Evolutionary conservation across 495 filamentous ascomycete genomes (phyloP).

Genomic region (Xylaria sp.): DNA sequence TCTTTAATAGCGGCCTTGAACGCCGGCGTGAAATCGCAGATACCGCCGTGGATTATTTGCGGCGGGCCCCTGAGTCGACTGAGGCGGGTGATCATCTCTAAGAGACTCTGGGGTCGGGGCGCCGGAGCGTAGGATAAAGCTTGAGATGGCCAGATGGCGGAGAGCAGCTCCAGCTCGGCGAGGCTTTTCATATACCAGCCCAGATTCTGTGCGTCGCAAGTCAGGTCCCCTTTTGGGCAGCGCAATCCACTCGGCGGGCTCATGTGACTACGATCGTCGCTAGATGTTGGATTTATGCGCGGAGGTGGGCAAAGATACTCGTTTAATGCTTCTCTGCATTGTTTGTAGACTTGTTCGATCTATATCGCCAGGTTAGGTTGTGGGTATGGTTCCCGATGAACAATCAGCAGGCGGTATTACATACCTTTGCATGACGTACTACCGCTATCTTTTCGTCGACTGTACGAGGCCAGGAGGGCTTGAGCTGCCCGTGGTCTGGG

Average conservation of each 20-base stretch:
- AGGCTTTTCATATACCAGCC: slow-evolving; percentile 52
- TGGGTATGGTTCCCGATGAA: slow-evolving; percentile 8
- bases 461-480: slow-evolving; percentile 37
- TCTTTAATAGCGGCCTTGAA: slow-evolving; percentile 48
- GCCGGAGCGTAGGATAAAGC: background rate
- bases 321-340: slow-evolving; percentile 14
- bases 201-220: slow-evolving; percentile 51
- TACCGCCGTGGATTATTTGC: slow-evolving; percentile 40
- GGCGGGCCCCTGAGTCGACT: slow-evolving; percentile 43
- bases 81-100: slow-evolving; percentile 42
- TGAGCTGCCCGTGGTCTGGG: slow-evolving; percentile 35
- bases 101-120: slow-evolving; percentile 35
- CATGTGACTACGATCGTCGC: background rate
- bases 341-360: slow-evolving; percentile 24
- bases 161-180: slow-evolving; percentile 45
- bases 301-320: slow-evolving; percentile 22
- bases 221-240: slow-evolving; percentile 45
- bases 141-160: slow-evolving; percentile 27
- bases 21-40: slow-evolving; percentile 49
- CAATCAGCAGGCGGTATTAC: background rate
- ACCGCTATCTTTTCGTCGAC: slow-evolving; percentile 45
- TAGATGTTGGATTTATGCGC: background rate
- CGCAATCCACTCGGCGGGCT: slow-evolving; percentile 32
- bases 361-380: slow-evolving; percentile 26
- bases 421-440: slow-evolving; percentile 43